phyloP scores from a whole-genome alignment of 352 stramenopile species.

The Aphanomyces astaci region DNA sequence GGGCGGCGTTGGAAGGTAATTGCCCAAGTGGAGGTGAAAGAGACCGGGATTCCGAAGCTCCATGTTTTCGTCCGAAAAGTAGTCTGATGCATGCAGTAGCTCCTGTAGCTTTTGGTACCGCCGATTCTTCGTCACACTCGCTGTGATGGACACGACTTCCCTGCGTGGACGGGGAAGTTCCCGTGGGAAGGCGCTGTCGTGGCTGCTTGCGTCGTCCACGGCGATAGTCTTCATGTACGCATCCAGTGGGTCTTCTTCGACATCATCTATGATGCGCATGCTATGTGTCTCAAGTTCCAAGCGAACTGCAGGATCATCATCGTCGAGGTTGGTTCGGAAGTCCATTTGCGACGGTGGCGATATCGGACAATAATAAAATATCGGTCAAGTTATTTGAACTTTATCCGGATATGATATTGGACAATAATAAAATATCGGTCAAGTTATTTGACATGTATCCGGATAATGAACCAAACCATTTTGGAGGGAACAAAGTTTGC shows the following conservation, averaged over 20 bases:
- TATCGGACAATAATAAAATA: too few relatives aligned
- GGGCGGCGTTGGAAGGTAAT: constrained; percentile 37
- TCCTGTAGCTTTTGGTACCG: constrained; percentile 64
- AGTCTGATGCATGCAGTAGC: constrained; percentile 36
- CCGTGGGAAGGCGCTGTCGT: constrained; percentile 18
- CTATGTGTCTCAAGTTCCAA: background rate
- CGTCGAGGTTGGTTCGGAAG: background rate
- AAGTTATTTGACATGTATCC: background rate
- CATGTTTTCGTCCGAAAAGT: constrained; percentile 78
- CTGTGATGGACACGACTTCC: constrained; percentile 11
- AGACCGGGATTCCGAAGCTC: constrained; percentile 67
- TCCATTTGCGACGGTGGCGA: too few relatives aligned
- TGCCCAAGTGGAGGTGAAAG: constrained; percentile 77
- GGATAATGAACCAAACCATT: constrained; percentile 3
- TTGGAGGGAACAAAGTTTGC: constrained; percentile 11
- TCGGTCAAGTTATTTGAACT: too few relatives aligned
- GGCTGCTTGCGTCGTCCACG: constrained; percentile 20
- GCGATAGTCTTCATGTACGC: constrained; percentile 69
- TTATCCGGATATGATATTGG: too few relatives aligned
- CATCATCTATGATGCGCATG: background rate
- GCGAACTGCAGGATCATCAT: background rate
- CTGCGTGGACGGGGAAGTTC: constrained; percentile 10
- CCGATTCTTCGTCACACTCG: constrained; percentile 51
- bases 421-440: background rate
- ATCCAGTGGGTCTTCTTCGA: constrained; percentile 60